Evolutionary conservation across 805 yeast genomes (phyloP), one percentile per base, ranked within the genome.

Genomic region (Yamadazyma philogaea): DNA sequence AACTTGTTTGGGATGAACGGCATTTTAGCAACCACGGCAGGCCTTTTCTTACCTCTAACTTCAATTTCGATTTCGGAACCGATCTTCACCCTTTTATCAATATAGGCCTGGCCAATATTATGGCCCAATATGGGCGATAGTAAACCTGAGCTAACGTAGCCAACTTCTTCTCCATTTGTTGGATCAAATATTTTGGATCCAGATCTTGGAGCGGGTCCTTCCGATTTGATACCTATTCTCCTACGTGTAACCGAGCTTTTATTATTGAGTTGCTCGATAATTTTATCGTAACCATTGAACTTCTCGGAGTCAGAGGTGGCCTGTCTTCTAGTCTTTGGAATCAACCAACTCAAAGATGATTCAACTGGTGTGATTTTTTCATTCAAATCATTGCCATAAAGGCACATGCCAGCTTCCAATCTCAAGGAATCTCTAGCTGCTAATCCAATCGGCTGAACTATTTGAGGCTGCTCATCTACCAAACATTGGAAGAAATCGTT

Each of bases 401-500:
- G 74, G 65, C 99, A 93, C 96, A 93, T 87, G 24, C 99, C 99
- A 4, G 99, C 99, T 69, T 93, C 99, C 40, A 93, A 70, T 57
- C 99, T 79, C 51, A 93, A 73, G 8, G 97, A 87, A 63, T 93
- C 99, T 64, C 99, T 82, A 2, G 99, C 98, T n/a, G 98, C 99
- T 39, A 93, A 78, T 4, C 99, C 99, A 53, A 89, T 87, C 30
- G 96, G 96, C 60, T 78, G 79, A 37, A 88, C 87, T 10, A 68
- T 60, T 3, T 75, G 75, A 57, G 79, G 70, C 44, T 60, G 56
- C 30, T 75, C 74, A 39, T 66, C 73, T 33, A 87, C 63, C 39
- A 88, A 64, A 6, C 76, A 70, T 45, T 75, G 66, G 34, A 93
- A 80, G 51, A 93, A 79, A 1, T 75, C 78, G 22, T 68, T 60